Percentiles rank a stretch among this genome's conserved stretches.
Conservation (phyloP, 352 stramenopile species). For the Phytophthora sp. region DNA sequence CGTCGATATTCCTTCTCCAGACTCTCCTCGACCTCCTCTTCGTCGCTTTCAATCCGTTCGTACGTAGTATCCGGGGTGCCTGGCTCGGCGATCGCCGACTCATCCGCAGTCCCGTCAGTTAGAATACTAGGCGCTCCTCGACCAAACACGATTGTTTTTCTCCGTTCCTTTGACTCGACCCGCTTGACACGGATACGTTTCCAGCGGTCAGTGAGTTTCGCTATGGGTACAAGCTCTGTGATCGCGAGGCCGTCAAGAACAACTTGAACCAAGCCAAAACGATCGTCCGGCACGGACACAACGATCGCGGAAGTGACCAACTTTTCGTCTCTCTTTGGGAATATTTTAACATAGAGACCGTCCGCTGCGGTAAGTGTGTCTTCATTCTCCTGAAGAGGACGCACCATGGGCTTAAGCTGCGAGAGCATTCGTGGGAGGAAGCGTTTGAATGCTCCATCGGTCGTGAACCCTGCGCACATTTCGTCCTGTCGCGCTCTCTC, state of each 20-base stretch:
- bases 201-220: slow-evolving; percentile 70
- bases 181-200: slow-evolving; percentile 61
- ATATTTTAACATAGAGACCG: slow-evolving; percentile 71
- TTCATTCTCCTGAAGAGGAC: slow-evolving; percentile 2
- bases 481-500: slow-evolving; percentile 72
- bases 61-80: slow-evolving; percentile 40
- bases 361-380: slow-evolving; percentile 35
- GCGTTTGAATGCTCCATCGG: slow-evolving; percentile 74
- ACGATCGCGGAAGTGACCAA: slow-evolving; percentile 67
- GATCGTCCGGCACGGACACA: slow-evolving; percentile 52
- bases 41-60: slow-evolving; percentile 40
- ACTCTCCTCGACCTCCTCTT: slow-evolving; percentile 40
- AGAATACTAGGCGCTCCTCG: slow-evolving; percentile 24
- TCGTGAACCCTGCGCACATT: slow-evolving; percentile 71
- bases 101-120: slow-evolving; percentile 20
- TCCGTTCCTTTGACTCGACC: slow-evolving; percentile 35
- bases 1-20: slow-evolving; percentile 29
- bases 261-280: slow-evolving; percentile 66
- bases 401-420: slow-evolving; percentile 62
- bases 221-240: slow-evolving; percentile 53
- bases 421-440: slow-evolving; percentile 80
- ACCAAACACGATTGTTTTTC: slow-evolving; percentile 60
- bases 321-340: slow-evolving; percentile 51
- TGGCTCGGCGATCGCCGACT: slow-evolving; percentile 23
- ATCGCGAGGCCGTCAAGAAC: slow-evolving; percentile 64